Evolutionary conservation across 2,329 filamentous ascomycete genomes (phyloP).

Genomic region (Ophiostoma himal-ulmi): DNA sequence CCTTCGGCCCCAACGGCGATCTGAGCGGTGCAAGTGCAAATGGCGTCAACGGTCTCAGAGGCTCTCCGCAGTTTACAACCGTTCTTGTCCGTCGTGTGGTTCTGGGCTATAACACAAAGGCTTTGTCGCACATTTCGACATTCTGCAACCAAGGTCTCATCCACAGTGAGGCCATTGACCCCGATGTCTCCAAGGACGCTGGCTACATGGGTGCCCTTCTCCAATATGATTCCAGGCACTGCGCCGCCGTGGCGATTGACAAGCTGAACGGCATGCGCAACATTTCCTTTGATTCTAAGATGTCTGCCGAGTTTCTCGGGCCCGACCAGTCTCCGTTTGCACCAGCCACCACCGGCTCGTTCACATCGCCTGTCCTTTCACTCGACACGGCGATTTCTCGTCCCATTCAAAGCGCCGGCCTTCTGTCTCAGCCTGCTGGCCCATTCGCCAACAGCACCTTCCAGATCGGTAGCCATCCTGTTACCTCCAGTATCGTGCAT

Average conservation of each 20-base stretch:
- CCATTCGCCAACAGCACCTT: neutral
- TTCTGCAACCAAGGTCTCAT: neutral
- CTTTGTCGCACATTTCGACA: neutral
- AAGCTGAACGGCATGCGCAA: conserved; percentile 11
- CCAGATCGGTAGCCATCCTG: neutral
- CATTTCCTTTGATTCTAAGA: neutral
- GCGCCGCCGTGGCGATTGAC: neutral
- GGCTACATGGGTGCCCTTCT: neutral
- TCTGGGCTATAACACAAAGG: neutral
- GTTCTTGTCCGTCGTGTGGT: neutral
- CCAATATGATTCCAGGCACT: neutral
- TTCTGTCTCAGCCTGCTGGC: neutral
- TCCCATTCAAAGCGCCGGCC: neutral
- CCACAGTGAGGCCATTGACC: neutral
- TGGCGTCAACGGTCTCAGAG: neutral
- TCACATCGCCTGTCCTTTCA: neutral
- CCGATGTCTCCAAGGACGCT: neutral
- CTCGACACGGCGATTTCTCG: neutral
- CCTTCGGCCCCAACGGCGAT: neutral
- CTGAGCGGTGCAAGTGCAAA: neutral
- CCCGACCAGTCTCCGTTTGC: neutral
- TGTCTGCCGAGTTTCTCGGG: neutral
- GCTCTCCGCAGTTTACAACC: neutral
- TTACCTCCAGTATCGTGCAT: neutral
- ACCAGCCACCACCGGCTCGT: neutral